Base-by-base conservation (phyloP, 345 rosid genomes). In the Odontarrhena argentea region DNA sequence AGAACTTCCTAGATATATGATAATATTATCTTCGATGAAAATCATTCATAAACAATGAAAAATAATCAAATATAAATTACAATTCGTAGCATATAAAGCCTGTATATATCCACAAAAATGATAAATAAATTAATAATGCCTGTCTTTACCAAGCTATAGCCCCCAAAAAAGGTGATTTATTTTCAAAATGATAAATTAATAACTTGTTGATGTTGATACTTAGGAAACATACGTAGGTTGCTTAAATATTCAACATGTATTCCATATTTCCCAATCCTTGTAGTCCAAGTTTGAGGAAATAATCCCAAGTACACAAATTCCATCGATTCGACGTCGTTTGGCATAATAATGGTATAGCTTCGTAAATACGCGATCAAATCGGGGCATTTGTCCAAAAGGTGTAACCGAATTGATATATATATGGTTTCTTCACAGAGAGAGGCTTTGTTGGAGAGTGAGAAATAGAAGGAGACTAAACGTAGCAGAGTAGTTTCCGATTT, bases 401-500 rank as follows among this genome's bases (percentile, higher is more conserved):
- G 25, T 34, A 66, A 65, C 56, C 2, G 56, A 7, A 7, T 28
- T 1, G 25, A 25, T 37, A 71, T 40, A 60, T 3, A 57, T 9
- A 32, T 32, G 6, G 50, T 43, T 12, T 30, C 14, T 14, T 4
- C 15, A 46, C 40, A 57, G 6, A 52, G 25, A 63, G 49, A 4
- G 22, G 61, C 71, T 35, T 55, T 65, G 15, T 73, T 73, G 4
- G 71, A 65, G 72, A 66, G 28, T 65, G 71, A 60, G 73, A 66
- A 67, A 73, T 59, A 15, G 0, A 67, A 63, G 62, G 85, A 85
- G 22, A 18, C 22, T 18, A 18, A 18, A 74, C 71, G 84, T 71
- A 69, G 79, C 82, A 77, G 89, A 80, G 83, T 65, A 79, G 86
- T 88, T 85, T 82, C 82, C 81, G 92, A 85, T 85, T 83, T 80